Evolutionary conservation across 2,329 filamentous ascomycete species (phyloP).

Genomic region (Lasiodiplodia hormozganensis): DNA sequence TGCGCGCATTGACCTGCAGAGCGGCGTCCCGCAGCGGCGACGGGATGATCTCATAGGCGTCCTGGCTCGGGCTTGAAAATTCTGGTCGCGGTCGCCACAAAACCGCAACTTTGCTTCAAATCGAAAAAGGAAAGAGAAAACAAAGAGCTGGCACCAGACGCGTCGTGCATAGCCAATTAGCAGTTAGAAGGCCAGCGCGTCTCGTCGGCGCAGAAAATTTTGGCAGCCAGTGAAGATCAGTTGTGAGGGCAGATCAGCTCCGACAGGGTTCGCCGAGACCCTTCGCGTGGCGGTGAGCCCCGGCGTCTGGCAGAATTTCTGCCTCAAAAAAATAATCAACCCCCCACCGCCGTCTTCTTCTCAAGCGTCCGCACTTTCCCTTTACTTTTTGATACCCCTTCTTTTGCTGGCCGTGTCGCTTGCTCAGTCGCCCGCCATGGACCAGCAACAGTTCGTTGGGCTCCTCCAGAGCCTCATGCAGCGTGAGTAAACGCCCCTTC

Average conservation of each 20-base stretch:
- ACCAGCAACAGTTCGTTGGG: conserved; percentile 82
- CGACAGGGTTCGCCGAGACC: conserved; percentile 4
- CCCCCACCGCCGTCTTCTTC: conserved; percentile 20
- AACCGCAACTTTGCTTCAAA: neutral
- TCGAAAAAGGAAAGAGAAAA: neutral
- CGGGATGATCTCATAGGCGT: conserved; percentile 25
- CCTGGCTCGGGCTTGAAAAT: conserved; percentile 20
- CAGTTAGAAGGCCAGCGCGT: neutral
- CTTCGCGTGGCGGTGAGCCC: conserved; percentile 10
- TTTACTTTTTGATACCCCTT: conserved; percentile 28
- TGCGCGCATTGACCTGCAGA: conserved; percentile 21
- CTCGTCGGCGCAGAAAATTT: neutral
- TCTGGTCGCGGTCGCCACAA: conserved; percentile 10
- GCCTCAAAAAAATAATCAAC: conserved; percentile 27
- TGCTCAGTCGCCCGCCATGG: conserved; percentile 59
- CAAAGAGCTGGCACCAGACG: neutral
- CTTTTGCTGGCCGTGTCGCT: conserved; percentile 15
- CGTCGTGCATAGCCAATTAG: neutral
- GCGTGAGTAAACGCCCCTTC: conserved; percentile 65
- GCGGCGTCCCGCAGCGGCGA: conserved; percentile 5
- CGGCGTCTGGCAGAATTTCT: conserved; percentile 24
- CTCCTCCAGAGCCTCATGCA: conserved; percentile 87
- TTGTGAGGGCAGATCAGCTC: conserved; percentile 7
- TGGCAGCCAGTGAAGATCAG: conserved; percentile 9
- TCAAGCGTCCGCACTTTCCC: conserved; percentile 21